Conservation (phyloP, 306 rosid species). For the Fagus crenata region DNA sequence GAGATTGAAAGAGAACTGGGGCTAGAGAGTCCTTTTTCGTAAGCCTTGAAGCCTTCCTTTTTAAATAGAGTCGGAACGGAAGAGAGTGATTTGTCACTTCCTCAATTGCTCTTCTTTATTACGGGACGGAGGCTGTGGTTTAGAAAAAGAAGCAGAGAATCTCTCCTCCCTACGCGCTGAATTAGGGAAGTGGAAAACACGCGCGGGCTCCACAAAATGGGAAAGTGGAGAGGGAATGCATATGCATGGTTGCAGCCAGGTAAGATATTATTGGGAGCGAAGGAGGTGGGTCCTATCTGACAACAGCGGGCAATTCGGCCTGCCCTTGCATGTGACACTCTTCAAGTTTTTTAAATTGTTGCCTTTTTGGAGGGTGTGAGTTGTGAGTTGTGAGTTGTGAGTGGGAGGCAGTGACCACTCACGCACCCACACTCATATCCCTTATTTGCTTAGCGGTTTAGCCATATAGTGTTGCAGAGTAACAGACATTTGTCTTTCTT, state of each 20-base stretch:
- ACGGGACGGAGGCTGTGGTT: too few relatives aligned
- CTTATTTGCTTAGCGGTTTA: constrained; percentile 42
- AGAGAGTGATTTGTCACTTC: too few relatives aligned
- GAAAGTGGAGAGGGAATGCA: background rate
- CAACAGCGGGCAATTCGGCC: background rate
- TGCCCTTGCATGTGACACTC: background rate
- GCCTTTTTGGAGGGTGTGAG: background rate
- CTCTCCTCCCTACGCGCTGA: background rate
- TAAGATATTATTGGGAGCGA: background rate
- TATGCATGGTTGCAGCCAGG: background rate
- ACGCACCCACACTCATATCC: constrained; percentile 8
- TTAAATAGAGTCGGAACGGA: too few relatives aligned
- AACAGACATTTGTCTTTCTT: background rate
- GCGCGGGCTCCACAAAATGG: background rate
- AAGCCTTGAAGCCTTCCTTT: too few relatives aligned
- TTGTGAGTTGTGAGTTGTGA: background rate
- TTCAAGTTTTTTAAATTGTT: background rate
- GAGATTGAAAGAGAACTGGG: background rate
- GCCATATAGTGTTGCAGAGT: background rate
- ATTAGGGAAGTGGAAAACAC: background rate
- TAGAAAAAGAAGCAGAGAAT: background rate
- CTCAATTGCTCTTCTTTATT: too few relatives aligned
- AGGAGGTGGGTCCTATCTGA: background rate
- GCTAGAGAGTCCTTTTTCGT: too few relatives aligned
- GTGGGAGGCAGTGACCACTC: background rate